Conservation (phyloP, 495 filamentous ascomycete genomes). For the Diplogelasinospora grovesii region DNA sequence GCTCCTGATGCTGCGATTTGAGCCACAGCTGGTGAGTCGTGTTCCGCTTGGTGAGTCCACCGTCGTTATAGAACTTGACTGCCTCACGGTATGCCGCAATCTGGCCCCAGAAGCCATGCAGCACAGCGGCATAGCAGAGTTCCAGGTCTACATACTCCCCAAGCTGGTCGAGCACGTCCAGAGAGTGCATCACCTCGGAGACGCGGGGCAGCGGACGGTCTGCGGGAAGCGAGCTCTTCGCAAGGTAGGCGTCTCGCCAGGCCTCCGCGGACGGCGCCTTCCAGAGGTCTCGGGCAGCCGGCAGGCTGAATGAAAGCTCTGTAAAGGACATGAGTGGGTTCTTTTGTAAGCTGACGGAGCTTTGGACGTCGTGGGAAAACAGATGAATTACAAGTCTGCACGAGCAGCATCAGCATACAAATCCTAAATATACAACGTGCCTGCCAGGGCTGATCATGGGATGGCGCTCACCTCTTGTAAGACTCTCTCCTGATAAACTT, state of each 20-base stretch:
- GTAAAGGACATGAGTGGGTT: conserved; percentile 51
- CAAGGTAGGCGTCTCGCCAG: conserved; percentile 44
- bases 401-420: not conserved
- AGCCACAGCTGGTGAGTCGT: conserved; percentile 6
- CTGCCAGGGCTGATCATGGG: not conserved
- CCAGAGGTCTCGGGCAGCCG: conserved; percentile 43
- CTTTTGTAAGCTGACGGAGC: conserved; percentile 43
- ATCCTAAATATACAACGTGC: not conserved
- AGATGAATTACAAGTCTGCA: conserved; percentile 43
- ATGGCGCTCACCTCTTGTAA: conserved; percentile 17
- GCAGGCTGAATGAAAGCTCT: conserved; percentile 49
- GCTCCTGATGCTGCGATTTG: conserved; percentile 12
- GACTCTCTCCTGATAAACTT: conserved; percentile 36
- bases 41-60: conserved; percentile 1
- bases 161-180: conserved; percentile 23
- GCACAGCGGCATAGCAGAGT: conserved; percentile 38
- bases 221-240: conserved; percentile 1
- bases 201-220: conserved; percentile 11
- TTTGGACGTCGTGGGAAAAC: conserved; percentile 49
- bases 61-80: conserved; percentile 11
- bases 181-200: conserved; percentile 10
- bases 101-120: conserved; percentile 47
- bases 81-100: conserved; percentile 49
- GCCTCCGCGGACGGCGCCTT: conserved; percentile 40
- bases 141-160: conserved; percentile 37